Base-by-base conservation (phyloP, 2,329 filamentous ascomycete genomes). In the Paecilomyces niveus region DNA sequence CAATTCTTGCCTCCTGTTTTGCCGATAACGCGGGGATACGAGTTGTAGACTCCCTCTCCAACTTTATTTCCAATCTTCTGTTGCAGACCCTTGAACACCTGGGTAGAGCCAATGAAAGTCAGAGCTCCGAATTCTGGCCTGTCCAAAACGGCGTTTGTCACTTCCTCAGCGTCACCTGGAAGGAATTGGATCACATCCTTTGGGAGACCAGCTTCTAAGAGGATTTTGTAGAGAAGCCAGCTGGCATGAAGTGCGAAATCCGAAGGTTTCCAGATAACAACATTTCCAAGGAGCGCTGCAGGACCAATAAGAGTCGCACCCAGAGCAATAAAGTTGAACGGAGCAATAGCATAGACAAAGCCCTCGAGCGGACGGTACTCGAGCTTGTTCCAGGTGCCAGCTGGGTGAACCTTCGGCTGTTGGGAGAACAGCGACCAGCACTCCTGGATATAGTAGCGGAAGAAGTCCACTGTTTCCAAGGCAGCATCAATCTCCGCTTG, bases 291-390 rank as follows among this genome's bases (percentile, higher is more conserved):
- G 57, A 97, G 79, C 0, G 91, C 92, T 13, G 93, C 92, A 0
- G 90, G 88, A 54, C 85, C 88, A 15, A 89, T 85, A 50, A 97
- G 81, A 77, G 96, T 97, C 58, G 88, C 93, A 10, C 87, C 92
- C 67, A 97, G 96, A 62, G 92, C 92, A 22, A 92, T 97, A 78
- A 97, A 97, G 81, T 97, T 97, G 83, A 97, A 97, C 51, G 92
- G 92, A 60, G 88, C 90, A 67, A 97, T 86, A 35, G 92, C 93
- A 73, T 97, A 97, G 62, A 97, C 91, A 74, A 97, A 97, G 18
- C 92, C 92, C 75, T 97, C 92, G 2, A 97, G 84, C 18, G 93
- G 88, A 45, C 92, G 84, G 80, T 96, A 87, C 77, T 97, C 92
- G 60, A 92, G 92, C 93, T 70, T 93, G 97, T 74, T 92, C 86